Percentiles rank a stretch among this genome's conserved stretches.
phyloP scores from a whole-genome alignment of 2,329 filamentous ascomycete genomes.

The Aspergillus ibericus region DNA sequence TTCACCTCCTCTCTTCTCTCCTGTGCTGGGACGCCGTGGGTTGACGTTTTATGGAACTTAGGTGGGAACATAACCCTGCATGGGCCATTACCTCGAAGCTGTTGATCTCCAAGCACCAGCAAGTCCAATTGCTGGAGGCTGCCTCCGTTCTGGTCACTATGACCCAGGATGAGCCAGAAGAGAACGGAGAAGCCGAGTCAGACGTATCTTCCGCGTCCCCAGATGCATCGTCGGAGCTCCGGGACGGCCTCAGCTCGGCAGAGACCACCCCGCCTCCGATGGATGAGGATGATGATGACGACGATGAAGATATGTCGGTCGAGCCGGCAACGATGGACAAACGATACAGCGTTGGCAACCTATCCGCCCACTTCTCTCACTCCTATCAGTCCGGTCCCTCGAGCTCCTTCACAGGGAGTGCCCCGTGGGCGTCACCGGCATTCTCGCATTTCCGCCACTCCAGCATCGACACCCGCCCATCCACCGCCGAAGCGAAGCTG shows the following conservation, averaged over 20 bases:
- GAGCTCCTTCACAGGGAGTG: constrained; percentile 56
- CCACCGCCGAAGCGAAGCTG: constrained; percentile 73
- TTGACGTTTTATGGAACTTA: constrained; percentile 54
- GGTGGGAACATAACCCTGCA: constrained; percentile 98
- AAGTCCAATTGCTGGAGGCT: constrained; percentile 94
- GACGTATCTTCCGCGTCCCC: constrained; percentile 82
- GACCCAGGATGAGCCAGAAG: constrained; percentile 65
- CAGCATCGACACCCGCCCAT: constrained; percentile 73
- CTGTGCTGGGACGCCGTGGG: constrained; percentile 28
- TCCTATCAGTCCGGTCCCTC: constrained; percentile 75
- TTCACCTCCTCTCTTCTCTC: constrained; percentile 32
- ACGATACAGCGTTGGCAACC: constrained; percentile 53
- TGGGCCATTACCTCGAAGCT: constrained; percentile 97
- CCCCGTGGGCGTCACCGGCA: constrained; percentile 49
- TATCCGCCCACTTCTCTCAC: constrained; percentile 60
- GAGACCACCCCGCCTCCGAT: constrained; percentile 91
- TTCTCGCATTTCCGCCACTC: constrained; percentile 65
- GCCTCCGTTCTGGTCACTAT: constrained; percentile 94
- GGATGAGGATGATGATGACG: constrained; percentile 52
- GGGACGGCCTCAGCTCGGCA: constrained; percentile 74
- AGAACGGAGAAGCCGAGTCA: constrained; percentile 69
- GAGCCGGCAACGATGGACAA: constrained; percentile 55
- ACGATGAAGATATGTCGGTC: constrained; percentile 46
- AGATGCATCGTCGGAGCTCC: constrained; percentile 74
- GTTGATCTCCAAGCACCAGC: constrained; percentile 98